Percentiles rank a stretch among this genome's conserved stretches.
phyloP scores from a whole-genome alignment of 2,329 filamentous ascomycete genomes.

The Chaetothyriales sp. region DNA sequence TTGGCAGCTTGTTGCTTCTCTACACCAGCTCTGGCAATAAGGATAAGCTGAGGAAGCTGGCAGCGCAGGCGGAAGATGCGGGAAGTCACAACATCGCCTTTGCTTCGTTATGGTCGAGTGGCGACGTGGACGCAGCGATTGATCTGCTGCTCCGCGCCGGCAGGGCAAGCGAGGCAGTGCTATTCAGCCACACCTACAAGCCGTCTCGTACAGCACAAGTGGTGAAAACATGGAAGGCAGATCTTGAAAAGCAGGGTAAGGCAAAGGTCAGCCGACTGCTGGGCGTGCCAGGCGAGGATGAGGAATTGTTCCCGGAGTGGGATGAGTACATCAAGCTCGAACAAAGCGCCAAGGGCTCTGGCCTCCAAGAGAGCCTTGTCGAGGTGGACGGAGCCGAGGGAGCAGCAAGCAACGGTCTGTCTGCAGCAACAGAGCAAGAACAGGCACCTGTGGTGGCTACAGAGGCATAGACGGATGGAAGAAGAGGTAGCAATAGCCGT shows the following conservation, averaged over 20 bases:
- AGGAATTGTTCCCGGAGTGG: slow-evolving; percentile 92
- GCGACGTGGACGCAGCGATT: slow-evolving; percentile 67
- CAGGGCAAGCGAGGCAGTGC: slow-evolving; percentile 66
- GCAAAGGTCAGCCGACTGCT: slow-evolving; percentile 69
- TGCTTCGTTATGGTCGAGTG: slow-evolving; percentile 73
- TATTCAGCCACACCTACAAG: slow-evolving; percentile 93
- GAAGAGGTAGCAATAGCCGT: background rate
- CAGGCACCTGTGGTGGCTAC: background rate
- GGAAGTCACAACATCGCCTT: slow-evolving; percentile 89
- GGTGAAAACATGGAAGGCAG: slow-evolving; percentile 66
- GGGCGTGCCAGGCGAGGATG: slow-evolving; percentile 61
- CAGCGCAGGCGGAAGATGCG: slow-evolving; percentile 56
- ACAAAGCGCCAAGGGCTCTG: slow-evolving; percentile 29
- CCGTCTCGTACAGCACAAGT: slow-evolving; percentile 56
- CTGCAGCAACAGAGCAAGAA: background rate
- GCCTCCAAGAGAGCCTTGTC: slow-evolving; percentile 23
- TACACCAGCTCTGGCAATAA: slow-evolving; percentile 74
- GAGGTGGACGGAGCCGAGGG: slow-evolving; percentile 24
- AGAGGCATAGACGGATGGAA: background rate
- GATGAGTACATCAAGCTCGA: slow-evolving; percentile 76
- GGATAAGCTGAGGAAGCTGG: slow-evolving; percentile 56
- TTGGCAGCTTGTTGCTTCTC: slow-evolving; percentile 74
- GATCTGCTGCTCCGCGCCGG: slow-evolving; percentile 65
- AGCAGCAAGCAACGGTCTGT: slow-evolving; percentile 18
- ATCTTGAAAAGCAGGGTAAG: slow-evolving; percentile 71